Evolutionary conservation across 768 basidiomycete species (phyloP).

Genomic region (Mycena metata): DNA sequence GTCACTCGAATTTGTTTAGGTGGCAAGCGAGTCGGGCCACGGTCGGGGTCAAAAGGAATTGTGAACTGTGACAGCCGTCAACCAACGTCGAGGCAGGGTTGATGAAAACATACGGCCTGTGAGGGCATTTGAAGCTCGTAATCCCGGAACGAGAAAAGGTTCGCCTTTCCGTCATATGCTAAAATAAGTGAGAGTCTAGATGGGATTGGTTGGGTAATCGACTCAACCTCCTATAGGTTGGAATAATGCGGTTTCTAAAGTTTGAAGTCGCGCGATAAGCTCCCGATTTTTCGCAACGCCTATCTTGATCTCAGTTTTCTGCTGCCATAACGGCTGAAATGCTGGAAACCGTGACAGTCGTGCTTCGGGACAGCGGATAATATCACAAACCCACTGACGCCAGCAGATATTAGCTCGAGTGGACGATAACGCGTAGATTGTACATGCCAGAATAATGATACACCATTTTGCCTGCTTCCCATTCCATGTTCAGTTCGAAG

Average conservation of each 20-base stretch:
- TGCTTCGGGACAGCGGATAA: neutral
- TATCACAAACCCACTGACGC: slow-evolving; percentile 2
- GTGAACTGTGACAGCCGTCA: slow-evolving; percentile 21
- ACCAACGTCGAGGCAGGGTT: neutral
- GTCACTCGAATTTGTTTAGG: slow-evolving; percentile 16
- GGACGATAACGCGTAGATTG: neutral
- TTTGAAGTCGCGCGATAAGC: slow-evolving; percentile 48
- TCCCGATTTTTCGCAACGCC: slow-evolving; percentile 47
- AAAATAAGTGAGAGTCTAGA: neutral
- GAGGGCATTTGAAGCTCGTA: neutral
- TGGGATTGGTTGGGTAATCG: neutral
- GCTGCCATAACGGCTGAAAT: slow-evolving; percentile 43
- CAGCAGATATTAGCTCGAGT: neutral
- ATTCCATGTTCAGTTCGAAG: neutral
- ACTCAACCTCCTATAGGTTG: slow-evolving; percentile 41
- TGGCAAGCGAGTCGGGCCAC: slow-evolving; percentile 35
- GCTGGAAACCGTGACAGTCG: slow-evolving; percentile 23
- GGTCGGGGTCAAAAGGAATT: slow-evolving; percentile 37
- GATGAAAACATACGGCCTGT: neutral
- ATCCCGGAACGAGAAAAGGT: slow-evolving; percentile 39
- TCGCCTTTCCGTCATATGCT: slow-evolving; percentile 54
- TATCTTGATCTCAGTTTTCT: slow-evolving; percentile 38
- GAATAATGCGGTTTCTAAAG: slow-evolving; percentile 38
- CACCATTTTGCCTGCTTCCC: neutral
- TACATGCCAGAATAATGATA: slow-evolving; percentile 2